These are phyloP conservation scores for Phoma sp. DNA, from an alignment of 2,329 filamentous ascomycete species.

Conservation along the genomic window DNA sequence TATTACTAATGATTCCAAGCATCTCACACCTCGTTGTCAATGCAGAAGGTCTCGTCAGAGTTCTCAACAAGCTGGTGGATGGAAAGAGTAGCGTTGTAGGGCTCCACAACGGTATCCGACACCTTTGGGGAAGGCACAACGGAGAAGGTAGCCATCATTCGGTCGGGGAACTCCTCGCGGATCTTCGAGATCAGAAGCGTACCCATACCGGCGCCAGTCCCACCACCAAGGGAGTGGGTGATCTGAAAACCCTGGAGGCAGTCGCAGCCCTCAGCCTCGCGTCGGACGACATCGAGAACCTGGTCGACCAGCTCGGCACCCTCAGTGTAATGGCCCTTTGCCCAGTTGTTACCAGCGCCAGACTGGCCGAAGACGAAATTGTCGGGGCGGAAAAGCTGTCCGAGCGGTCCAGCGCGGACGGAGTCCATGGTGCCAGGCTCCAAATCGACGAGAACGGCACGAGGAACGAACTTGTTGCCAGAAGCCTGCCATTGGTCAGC, in stretches of 20 bases:
- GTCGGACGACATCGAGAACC: conserved; percentile 97
- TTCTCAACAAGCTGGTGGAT: conserved; percentile 99
- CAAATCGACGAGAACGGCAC: conserved; percentile 98
- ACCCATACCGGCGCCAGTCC: conserved; percentile 99
- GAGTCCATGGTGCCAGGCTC: conserved; percentile 99
- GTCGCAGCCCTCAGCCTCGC: conserved; percentile 98
- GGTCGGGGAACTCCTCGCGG: conserved; percentile 99
- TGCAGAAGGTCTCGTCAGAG: conserved; percentile 99
- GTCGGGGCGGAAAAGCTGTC: conserved; percentile 98
- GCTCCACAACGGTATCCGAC: conserved; percentile 98
- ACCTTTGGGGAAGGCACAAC: conserved; percentile 99
- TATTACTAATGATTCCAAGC: too few relatives aligned
- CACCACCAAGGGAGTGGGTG: conserved; percentile 99
- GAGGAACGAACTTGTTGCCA: conserved; percentile 98
- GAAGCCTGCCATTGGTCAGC: conserved; percentile 69
- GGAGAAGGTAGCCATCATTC: conserved; percentile 99
- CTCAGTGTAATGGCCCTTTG: conserved; percentile 99
- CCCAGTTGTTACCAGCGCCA: conserved; percentile 99
- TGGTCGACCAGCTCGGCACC: conserved; percentile 98
- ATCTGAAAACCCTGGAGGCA: conserved; percentile 99
- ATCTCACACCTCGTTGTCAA: conserved; percentile 99
- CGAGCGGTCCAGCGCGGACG: conserved; percentile 96
- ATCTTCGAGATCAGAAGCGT: conserved; percentile 99
- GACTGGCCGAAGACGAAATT: conserved; percentile 99
- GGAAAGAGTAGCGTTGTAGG: conserved; percentile 99